Evolutionary conservation across 2,329 filamentous ascomycete species (phyloP).

Genomic region (Ceratocystis lukuohia): DNA sequence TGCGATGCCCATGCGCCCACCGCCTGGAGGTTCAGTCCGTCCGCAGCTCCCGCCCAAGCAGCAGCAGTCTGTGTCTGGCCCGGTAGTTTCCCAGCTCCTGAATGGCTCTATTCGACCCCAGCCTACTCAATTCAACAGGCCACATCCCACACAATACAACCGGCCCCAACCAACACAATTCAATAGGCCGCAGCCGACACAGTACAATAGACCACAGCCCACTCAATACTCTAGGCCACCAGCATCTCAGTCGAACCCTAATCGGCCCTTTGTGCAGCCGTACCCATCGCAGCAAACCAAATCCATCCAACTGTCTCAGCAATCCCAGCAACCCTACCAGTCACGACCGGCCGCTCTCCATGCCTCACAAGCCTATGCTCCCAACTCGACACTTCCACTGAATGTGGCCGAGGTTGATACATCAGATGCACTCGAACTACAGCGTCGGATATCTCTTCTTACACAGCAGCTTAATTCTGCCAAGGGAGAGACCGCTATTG

Average conservation of each 20-base stretch:
- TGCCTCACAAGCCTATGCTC: not conserved
- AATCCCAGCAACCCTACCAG: not conserved
- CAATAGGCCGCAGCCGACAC: not conserved
- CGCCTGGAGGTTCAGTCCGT: slow-evolving; percentile 8
- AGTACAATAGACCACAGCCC: not conserved
- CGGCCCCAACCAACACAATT: slow-evolving; percentile 22
- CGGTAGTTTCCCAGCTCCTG: slow-evolving; percentile 1
- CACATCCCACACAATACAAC: slow-evolving; percentile 32
- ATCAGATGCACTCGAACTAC: not conserved
- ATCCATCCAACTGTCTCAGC: not conserved
- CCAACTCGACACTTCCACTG: not conserved
- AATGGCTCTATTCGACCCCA: slow-evolving; percentile 21
- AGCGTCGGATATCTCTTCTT: not conserved
- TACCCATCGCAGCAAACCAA: not conserved
- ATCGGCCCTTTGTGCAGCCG: slow-evolving; percentile 12
- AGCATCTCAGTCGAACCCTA: not conserved
- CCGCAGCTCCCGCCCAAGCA: slow-evolving; percentile 15
- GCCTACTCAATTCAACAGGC: slow-evolving; percentile 24
- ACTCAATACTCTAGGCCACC: not conserved
- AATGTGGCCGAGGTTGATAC: not conserved
- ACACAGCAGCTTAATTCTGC: slow-evolving; percentile 42
- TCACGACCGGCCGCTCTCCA: not conserved
- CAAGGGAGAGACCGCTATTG: slow-evolving; percentile 58
- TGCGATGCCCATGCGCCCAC: not conserved
- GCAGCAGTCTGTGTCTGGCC: slow-evolving; percentile 17